These are phyloP conservation scores for Proteromonas lacertae DNA, from an alignment of 352 stramenopile species.

Conservation along the genomic window DNA sequence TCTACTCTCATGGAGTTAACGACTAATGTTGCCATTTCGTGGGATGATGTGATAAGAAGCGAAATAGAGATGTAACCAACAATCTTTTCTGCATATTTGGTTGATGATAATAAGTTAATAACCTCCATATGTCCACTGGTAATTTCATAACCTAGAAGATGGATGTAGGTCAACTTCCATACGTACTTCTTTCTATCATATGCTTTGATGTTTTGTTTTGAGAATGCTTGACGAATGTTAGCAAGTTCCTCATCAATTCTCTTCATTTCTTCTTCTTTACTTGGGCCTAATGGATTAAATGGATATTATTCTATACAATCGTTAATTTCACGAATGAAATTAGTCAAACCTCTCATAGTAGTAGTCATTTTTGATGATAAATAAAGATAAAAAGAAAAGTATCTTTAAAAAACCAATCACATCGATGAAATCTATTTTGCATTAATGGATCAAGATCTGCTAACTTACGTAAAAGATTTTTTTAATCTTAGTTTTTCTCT, in stretches of 20 bases:
- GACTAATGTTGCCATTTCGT: conserved; percentile 34
- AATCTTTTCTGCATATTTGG: conserved; percentile 28
- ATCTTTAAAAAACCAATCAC: no score
- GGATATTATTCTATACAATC: no score
- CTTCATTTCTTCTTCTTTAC: conserved; percentile 58
- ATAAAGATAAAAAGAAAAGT: no score
- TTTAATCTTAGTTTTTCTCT: no score
- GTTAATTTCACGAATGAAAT: conserved; percentile 25
- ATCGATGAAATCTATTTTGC: no score
- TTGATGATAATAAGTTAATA: conserved; percentile 58
- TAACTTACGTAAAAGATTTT: no score
- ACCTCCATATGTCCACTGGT: conserved; percentile 93
- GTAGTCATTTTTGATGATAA: conserved; percentile 14
- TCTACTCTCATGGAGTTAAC: conserved; percentile 86
- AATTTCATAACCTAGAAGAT: conserved; percentile 91
- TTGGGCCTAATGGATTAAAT: conserved; percentile 20
- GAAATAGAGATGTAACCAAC: conserved; percentile 81
- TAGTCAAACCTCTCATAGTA: conserved; percentile 27
- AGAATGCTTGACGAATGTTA: conserved; percentile 90
- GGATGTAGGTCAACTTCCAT: conserved; percentile 97
- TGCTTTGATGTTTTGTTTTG: conserved; percentile 32
- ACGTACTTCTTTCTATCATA: conserved; percentile 92
- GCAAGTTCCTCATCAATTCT: conserved; percentile 83
- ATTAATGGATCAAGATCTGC: no score
- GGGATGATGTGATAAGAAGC: conserved; percentile 46